Conservation (phyloP, 306 rosid species). For the Prunus campanulata region DNA sequence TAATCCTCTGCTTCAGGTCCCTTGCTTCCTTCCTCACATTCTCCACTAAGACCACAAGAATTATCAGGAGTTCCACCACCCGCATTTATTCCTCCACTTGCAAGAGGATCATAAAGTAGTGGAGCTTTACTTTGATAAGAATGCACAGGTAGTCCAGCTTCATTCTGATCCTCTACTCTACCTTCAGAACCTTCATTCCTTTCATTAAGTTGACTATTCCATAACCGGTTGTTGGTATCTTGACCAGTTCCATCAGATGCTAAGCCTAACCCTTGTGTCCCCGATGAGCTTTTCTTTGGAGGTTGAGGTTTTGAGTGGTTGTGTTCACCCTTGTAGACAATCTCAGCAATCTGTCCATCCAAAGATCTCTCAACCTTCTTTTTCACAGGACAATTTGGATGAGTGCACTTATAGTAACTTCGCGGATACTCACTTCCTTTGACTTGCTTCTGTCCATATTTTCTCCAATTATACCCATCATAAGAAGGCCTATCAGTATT, state of each 20-base stretch:
- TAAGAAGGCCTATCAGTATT: conserved; percentile 70
- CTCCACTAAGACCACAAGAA: conserved; percentile 62
- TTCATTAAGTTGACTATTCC: conserved; percentile 44
- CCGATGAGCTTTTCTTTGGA: conserved; percentile 54
- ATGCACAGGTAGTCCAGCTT: conserved; percentile 27
- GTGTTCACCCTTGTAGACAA: conserved; percentile 95
- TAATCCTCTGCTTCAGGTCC: conserved; percentile 52
- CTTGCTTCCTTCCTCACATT: conserved; percentile 68
- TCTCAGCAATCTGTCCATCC: conserved; percentile 88
- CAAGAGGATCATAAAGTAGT: conserved; percentile 32
- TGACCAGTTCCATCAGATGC: conserved; percentile 47
- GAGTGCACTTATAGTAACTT: conserved; percentile 92
- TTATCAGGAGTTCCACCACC: conserved; percentile 52
- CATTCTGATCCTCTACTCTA: conserved; percentile 49
- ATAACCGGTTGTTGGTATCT: conserved; percentile 34
- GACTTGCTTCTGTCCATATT: conserved; percentile 97
- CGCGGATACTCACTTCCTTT: conserved; percentile 94
- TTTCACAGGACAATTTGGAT: conserved; percentile 89
- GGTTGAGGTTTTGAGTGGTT: conserved; percentile 85
- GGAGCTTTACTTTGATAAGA: conserved; percentile 41
- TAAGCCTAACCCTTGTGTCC: conserved; percentile 53
- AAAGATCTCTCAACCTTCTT: conserved; percentile 94
- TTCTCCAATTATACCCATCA: conserved; percentile 98
- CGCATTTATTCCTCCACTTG: conserved; percentile 25
- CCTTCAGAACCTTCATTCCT: conserved; percentile 50